Evolutionary conservation across 2,329 filamentous ascomycete genomes (phyloP), one percentile per base, ranked within the genome.

Genomic region (Ophiocordyceps unilateralis): DNA sequence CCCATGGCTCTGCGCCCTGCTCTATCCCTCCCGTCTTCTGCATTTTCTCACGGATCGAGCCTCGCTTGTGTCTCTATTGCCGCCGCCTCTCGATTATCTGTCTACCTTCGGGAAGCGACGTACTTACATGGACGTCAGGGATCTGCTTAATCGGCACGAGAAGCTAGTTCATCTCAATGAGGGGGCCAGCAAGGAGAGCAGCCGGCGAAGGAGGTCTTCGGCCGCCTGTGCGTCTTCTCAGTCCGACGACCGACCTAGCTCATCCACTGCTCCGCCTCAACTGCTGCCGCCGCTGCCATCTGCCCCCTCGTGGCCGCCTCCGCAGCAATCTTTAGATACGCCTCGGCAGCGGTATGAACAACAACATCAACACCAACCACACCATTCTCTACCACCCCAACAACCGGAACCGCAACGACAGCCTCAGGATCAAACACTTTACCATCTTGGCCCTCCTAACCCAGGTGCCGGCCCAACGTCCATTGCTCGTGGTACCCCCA

Each of bases 91-190:
- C 14, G 8, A 22, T 21, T 10, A 19, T 12, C 37, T 14, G n/a
- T 39, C 5, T 39, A 6, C 7, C 11, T 23, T 22, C 37, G 34
- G 9, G 19, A 37, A 37, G 19, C 17, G 19, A 39, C 10, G 22
- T 56, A 50, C 70, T 74, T 70, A 72, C 63, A 76, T 75, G 71
- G 66, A 76, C 61, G 75, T 73, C 62, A 78, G 74, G 50, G 74
- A 78, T 57, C 68, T 78, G 47, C 66, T 78, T 50, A 72, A 76
- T 48, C 68, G 74, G 48, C 74, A 78, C 60, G 72, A 77, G 60
- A 78, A 77, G 60, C 70, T 78, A 50, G 73, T 76, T 51, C 74
- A 78, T 55, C 67, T 76, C 54, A 76, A 73, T 59, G 72, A 76
- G 57, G 68, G 67, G 15, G 32, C 32, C 49, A 69, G 61, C 56